Percentiles rank a stretch among this genome's conserved stretches.
These are phyloP conservation scores for Lophiostoma macrostomum DNA, from an alignment of 495 filamentous ascomycete species.

Conservation along the genomic window DNA sequence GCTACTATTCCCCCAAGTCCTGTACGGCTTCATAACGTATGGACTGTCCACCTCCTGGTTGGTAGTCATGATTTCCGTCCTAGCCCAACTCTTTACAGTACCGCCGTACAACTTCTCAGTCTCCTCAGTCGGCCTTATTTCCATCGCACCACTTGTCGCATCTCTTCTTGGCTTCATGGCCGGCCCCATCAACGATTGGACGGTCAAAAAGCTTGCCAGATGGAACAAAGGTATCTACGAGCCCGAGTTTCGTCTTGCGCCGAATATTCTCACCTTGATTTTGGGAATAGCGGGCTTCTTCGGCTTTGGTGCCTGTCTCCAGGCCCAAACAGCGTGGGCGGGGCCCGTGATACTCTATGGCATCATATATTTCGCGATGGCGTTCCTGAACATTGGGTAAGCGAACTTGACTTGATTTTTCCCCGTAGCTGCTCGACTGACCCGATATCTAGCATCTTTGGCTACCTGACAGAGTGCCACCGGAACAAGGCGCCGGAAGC, in stretches of 20 bases:
- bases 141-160: constrained; percentile 45
- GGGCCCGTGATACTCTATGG: constrained; percentile 47
- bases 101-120: constrained; percentile 49
- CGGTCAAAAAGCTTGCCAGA: constrained; percentile 35
- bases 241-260: constrained; percentile 48
- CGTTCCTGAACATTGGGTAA: constrained; percentile 29
- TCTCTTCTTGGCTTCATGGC: constrained; percentile 42
- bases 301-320: constrained; percentile 44
- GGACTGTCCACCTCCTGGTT: constrained; percentile 45
- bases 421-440: neutral
- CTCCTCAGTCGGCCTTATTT: constrained; percentile 45
- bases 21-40: constrained; percentile 48
- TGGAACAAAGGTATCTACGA: constrained; percentile 39
- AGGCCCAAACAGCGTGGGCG: constrained; percentile 31
- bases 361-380: constrained; percentile 46
- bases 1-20: constrained; percentile 44
- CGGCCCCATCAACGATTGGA: constrained; percentile 45
- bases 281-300: constrained; percentile 48
- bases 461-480: constrained; percentile 30
- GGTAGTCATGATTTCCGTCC: constrained; percentile 45
- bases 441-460: constrained; percentile 9
- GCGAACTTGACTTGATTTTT: neutral
- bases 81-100: constrained; percentile 49
- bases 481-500: constrained; percentile 26
- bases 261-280: constrained; percentile 43